A percentile compares a stretch with the other conserved stretches of the same genome.
phyloP scores from a whole-genome alignment of 2,329 filamentous ascomycete species.

The Monilinia vaccinii-corymbosi region DNA sequence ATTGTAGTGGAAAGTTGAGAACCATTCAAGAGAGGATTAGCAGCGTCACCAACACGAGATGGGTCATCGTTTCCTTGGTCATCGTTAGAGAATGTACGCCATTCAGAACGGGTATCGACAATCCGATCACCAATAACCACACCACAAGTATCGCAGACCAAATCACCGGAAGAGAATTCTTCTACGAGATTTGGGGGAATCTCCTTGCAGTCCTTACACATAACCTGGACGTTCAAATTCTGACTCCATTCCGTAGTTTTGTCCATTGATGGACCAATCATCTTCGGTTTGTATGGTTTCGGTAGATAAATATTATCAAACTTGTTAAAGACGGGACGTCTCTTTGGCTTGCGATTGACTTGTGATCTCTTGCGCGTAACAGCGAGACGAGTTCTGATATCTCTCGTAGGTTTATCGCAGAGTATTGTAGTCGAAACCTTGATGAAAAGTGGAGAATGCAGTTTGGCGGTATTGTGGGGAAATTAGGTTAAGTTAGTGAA shows the following conservation, averaged over 20 bases:
- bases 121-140: slow-evolving; percentile 83
- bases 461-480: slow-evolving; percentile 42
- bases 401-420: slow-evolving; percentile 30
- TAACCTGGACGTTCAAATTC: slow-evolving; percentile 76
- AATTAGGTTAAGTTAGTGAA: slow-evolving; percentile 2
- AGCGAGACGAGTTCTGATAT: slow-evolving; percentile 23
- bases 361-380: slow-evolving; percentile 28
- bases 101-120: slow-evolving; percentile 93
- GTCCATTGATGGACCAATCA: slow-evolving; percentile 34
- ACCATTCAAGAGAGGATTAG: slow-evolving; percentile 82
- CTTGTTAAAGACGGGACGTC: slow-evolving; percentile 34
- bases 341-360: slow-evolving; percentile 31
- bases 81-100: slow-evolving; percentile 98
- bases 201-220: slow-evolving; percentile 87
- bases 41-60: slow-evolving; percentile 91
- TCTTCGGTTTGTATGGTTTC: slow-evolving; percentile 37
- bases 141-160: slow-evolving; percentile 86
- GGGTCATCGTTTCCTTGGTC: slow-evolving; percentile 95
- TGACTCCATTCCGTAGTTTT: slow-evolving; percentile 36
- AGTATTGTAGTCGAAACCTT: slow-evolving; percentile 41
- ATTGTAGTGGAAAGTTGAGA: slow-evolving; percentile 85
- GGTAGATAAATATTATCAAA: slow-evolving; percentile 37
- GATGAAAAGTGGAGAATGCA: slow-evolving; percentile 65
- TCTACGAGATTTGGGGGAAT: slow-evolving; percentile 87
- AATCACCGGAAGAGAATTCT: slow-evolving; percentile 85